Evolutionary conservation across 2,329 filamentous ascomycete genomes (phyloP).

Genomic region (Fusarium decemcellulare): DNA sequence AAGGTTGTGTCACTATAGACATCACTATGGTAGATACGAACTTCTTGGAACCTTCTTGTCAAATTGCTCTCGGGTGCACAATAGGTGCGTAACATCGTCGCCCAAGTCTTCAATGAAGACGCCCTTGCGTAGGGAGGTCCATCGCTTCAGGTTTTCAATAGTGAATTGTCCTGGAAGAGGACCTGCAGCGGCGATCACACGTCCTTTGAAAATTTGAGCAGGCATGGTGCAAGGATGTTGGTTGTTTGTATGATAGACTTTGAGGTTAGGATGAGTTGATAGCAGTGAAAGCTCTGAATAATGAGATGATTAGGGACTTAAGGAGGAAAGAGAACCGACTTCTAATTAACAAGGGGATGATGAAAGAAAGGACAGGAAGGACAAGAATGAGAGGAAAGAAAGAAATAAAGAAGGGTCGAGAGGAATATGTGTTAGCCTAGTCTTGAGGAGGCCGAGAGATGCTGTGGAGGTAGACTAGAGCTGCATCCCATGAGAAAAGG

Average conservation of each 20-base stretch:
- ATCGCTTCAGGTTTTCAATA: slow-evolving; percentile 72
- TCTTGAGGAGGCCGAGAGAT: slow-evolving; percentile 1
- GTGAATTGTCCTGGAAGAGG: slow-evolving; percentile 65
- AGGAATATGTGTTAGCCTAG: neutral
- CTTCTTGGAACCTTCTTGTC: slow-evolving; percentile 58
- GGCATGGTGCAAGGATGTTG: slow-evolving; percentile 42
- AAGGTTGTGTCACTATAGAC: neutral
- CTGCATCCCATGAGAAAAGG: slow-evolving; percentile 16
- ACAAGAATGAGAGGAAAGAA: neutral
- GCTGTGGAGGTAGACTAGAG: slow-evolving; percentile 9
- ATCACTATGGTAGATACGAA: slow-evolving; percentile 31
- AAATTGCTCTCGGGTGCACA: slow-evolving; percentile 76
- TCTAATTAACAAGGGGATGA: neutral
- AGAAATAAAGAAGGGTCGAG: neutral
- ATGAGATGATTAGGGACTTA: neutral
- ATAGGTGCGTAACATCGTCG: slow-evolving; percentile 77
- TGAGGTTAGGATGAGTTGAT: too few relatives aligned
- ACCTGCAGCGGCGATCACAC: slow-evolving; percentile 71
- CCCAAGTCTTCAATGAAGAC: slow-evolving; percentile 66
- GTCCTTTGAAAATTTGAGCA: slow-evolving; percentile 63
- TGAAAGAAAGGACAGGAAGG: neutral
- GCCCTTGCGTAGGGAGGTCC: slow-evolving; percentile 76
- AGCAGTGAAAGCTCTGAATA: neutral
- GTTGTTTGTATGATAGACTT: neutral
- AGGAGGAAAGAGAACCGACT: too few relatives aligned